Evolutionary conservation across 1,284 basidiomycete species (phyloP), one percentile per base, ranked within the genome.

Genomic region (Microbotryum intermedium): DNA sequence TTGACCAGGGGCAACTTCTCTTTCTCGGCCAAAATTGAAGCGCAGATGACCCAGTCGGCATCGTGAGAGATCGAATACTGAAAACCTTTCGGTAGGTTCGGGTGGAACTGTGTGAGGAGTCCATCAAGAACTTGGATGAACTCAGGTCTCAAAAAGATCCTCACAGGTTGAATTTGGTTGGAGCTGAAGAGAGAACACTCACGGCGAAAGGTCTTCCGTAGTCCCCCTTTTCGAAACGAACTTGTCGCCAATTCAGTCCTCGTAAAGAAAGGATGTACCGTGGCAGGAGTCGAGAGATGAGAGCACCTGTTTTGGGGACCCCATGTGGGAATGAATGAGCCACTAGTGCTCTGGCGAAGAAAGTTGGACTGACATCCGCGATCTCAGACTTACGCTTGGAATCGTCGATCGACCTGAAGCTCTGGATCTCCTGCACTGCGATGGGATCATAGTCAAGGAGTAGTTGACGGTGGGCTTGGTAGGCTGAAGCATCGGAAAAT

Each of bases 251-350:
- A 11, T 48, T 20, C 9, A 48, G 21, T 21, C 46, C 46, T 4
- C 43, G 34, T 0, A 28, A 18, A 1, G 77, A 76, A 48, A 88
- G 78, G 60, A 86, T 74, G 58, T 80, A 75, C 25, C 84, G 79
- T 47, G 83, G 81, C 1, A 90, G 79, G 25, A 90, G 78, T 23
- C 82, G 79, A 21, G 87, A 86, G 61, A 88, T 81, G 29, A 90
- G 75, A 55, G 83, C 82, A 61, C 88, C 87, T 87, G 69, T 34
- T 34, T 51, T 5, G 28, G 4, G 28, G 6, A 5, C 2, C 8
- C 47, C 39, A 45, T 26, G 28, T 28, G 9, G 4, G 8, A 16
- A 2, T 4, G 5, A 29, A 42, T 29, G 43, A 13, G 39, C 34
- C 34, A 28, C 25, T 30, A 3, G 8, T 4, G n/a, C 9, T 16